Evolutionary conservation across 2,329 filamentous ascomycete species (phyloP).

Genomic region (Didymellaceae sp.): DNA sequence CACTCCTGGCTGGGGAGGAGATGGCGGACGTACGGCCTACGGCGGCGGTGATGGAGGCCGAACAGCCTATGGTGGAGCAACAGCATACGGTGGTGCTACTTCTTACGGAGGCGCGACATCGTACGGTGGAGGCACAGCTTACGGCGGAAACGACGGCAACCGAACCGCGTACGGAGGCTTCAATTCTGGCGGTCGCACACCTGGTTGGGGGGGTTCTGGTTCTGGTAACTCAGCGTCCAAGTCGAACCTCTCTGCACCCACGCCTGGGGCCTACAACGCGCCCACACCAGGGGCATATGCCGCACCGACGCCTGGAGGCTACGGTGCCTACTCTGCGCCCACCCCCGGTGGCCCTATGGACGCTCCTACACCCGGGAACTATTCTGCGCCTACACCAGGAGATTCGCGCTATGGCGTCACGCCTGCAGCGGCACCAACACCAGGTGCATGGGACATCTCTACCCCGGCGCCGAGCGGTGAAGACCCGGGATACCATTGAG

Average conservation of each 20-base stretch:
- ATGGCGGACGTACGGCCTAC: constrained; percentile 45
- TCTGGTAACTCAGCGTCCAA: constrained; percentile 32
- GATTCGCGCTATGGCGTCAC: constrained; percentile 47
- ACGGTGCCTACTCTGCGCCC: constrained; percentile 46
- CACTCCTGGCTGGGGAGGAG: constrained; percentile 57
- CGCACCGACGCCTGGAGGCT: constrained; percentile 44
- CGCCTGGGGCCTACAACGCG: constrained; percentile 44
- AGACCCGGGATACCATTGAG: constrained; percentile 35
- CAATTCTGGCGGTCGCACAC: constrained; percentile 57
- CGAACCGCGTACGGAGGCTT: constrained; percentile 60
- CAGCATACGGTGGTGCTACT: constrained; percentile 63
- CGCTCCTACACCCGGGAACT: constrained; percentile 50
- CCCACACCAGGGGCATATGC: constrained; percentile 47
- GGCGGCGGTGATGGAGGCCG: constrained; percentile 46
- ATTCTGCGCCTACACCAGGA: constrained; percentile 48
- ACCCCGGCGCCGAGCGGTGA: constrained; percentile 37
- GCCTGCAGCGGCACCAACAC: constrained; percentile 62
- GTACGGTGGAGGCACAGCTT: constrained; percentile 64
- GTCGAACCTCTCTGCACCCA: constrained; percentile 41
- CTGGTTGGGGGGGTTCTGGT: constrained; percentile 63
- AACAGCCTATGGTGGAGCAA: constrained; percentile 52
- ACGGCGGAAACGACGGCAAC: constrained; percentile 46
- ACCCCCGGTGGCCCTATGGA: constrained; percentile 49
- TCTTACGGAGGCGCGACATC: constrained; percentile 76
- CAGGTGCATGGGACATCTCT: constrained; percentile 63